Evolutionary conservation across 2,329 filamentous ascomycete genomes (phyloP).

Genomic region (Calonectria henricotiae): DNA sequence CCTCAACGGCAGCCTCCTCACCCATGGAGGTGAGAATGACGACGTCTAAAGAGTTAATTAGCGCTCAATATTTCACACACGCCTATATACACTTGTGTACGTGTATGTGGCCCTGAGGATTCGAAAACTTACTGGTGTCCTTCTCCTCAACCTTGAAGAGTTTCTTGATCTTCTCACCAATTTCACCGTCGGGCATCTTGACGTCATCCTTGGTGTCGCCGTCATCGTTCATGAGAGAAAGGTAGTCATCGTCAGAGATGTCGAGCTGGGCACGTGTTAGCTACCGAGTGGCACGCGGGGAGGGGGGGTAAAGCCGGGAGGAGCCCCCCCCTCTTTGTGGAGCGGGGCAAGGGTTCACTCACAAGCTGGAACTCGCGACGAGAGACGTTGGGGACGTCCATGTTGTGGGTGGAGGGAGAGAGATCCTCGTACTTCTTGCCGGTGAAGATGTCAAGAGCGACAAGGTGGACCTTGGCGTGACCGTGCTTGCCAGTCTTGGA

Average conservation of each 20-base stretch:
- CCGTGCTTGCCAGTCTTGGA: slow-evolving; percentile 99
- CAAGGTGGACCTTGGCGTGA: slow-evolving; percentile 99
- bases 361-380: slow-evolving; percentile 96
- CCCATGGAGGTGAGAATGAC: slow-evolving; percentile 96
- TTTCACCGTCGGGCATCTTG: slow-evolving; percentile 89
- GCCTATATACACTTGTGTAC: neutral
- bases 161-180: slow-evolving; percentile 88
- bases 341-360: slow-evolving; percentile 65
- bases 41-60: slow-evolving; percentile 76
- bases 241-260: slow-evolving; percentile 93
- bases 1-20: slow-evolving; percentile 92
- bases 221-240: slow-evolving; percentile 91
- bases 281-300: slow-evolving; percentile 30
- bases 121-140: slow-evolving; percentile 85
- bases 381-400: slow-evolving; percentile 95
- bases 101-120: neutral
- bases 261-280: slow-evolving; percentile 76
- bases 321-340: slow-evolving; percentile 40
- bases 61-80: neutral
- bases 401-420: slow-evolving; percentile 97
- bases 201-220: slow-evolving; percentile 96
- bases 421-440: slow-evolving; percentile 99
- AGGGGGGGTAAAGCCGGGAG: slow-evolving; percentile 36
- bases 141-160: slow-evolving; percentile 89
- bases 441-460: slow-evolving; percentile 99